Evolutionary conservation across 164 flowering plant genomes (phyloP).

Genomic region (Echeveria elegans): DNA sequence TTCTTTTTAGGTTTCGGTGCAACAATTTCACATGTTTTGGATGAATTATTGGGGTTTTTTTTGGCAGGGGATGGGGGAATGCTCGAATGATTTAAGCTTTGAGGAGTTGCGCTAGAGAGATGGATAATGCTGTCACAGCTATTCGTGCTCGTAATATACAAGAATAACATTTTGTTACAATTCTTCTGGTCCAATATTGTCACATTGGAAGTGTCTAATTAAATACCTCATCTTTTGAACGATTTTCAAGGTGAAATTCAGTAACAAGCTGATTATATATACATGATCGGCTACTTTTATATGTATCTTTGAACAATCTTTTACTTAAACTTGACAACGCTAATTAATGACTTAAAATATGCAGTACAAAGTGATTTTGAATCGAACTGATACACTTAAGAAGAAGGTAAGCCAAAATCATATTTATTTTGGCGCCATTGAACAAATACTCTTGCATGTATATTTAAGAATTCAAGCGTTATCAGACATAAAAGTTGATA

Average conservation of each 20-base stretch:
- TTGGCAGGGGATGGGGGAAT: constrained; percentile 52
- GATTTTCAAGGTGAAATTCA: neutral
- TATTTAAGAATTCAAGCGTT: too few relatives aligned
- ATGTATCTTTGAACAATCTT: neutral
- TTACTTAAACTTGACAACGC: neutral
- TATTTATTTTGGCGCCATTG: too few relatives aligned
- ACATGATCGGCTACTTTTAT: neutral
- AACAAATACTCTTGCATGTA: neutral
- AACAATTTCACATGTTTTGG: neutral
- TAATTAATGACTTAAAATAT: neutral
- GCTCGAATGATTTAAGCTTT: constrained; percentile 23
- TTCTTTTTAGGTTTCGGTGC: neutral
- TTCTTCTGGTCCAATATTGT: too few relatives aligned
- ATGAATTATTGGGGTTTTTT: neutral
- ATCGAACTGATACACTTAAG: neutral
- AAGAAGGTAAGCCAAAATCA: constrained; percentile 1
- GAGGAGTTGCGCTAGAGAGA: constrained; percentile 31
- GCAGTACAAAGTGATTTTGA: neutral
- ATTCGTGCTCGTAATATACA: constrained; percentile 35
- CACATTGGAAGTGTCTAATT: neutral
- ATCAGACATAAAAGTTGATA: neutral
- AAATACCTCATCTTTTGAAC: neutral
- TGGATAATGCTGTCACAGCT: constrained; percentile 16
- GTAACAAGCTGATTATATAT: neutral
- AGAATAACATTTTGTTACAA: too few relatives aligned